Evolutionary conservation across 495 filamentous ascomycete genomes (phyloP).

Genomic region (Lophium mytilinum): DNA sequence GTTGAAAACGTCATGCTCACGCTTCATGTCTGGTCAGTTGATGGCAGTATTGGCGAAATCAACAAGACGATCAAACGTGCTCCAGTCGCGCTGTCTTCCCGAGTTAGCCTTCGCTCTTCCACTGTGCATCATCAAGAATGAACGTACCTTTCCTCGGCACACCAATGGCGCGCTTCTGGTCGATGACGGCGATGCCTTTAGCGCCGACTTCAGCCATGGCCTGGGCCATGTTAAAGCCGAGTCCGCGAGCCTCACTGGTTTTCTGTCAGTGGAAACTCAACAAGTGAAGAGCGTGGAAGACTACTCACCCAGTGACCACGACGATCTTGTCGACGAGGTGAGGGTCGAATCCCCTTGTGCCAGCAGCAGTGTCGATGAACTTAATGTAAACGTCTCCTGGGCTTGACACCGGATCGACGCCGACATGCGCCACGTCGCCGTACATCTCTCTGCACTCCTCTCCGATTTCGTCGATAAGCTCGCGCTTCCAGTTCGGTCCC

Average conservation of each 20-base stretch:
- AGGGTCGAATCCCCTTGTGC: constrained; percentile 94
- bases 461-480: constrained; percentile 89
- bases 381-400: constrained; percentile 97
- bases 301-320: constrained; percentile 60
- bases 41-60: constrained; percentile 90
- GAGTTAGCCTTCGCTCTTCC: too few species aligned
- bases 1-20: constrained; percentile 92
- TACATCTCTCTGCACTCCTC: constrained; percentile 92
- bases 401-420: constrained; percentile 76
- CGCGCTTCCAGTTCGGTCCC: constrained; percentile 83
- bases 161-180: constrained; percentile 63
- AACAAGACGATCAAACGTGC: too few species aligned
- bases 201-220: constrained; percentile 66
- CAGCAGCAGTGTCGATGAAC: constrained; percentile 88
- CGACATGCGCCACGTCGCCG: constrained; percentile 96
- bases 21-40: constrained; percentile 88
- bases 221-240: constrained; percentile 70
- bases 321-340: constrained; percentile 59
- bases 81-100: too few species aligned
- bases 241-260: constrained; percentile 61
- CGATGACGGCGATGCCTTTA: constrained; percentile 64
- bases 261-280: background rate
- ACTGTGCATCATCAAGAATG: too few species aligned
- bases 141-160: too few species aligned
- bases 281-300: background rate